Evolutionary conservation across 768 basidiomycete species (phyloP), one percentile per base, ranked within the genome.

Genomic region (Rhodotorula kratochvilovae): DNA sequence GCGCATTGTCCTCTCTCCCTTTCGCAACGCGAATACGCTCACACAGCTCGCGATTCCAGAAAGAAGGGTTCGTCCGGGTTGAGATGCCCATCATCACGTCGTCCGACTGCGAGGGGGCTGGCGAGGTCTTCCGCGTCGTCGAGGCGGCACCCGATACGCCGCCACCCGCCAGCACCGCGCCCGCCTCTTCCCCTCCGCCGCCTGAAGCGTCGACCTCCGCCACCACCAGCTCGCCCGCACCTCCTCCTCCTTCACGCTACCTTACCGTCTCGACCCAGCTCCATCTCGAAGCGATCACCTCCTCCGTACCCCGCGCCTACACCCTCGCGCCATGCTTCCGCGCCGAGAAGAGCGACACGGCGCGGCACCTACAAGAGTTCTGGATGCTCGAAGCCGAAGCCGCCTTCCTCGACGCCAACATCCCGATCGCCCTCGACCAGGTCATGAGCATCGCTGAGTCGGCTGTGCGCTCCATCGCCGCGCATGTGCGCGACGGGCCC

Each of bases 341-440:
- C 25, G 95, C 96, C 31, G 96, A 99, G 79, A 87, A 87, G 11
- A 90, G 89, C 5, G 85, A 88, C 75, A 97, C 95, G 3, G 86
- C 86, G 43, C 84, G 95, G n/a, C 96, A 99, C 79, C 85, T 99
- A 21, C 87, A 91, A 61, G 96, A 99, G 80, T 99, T 99, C 80
- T 97, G 92, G 90, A 99, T 99, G 96, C 86, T 97, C 64, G 96
- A 99, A 81, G 94, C 91, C 0, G 96, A 99, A 79, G 88, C 91
- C 85, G 87, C 87, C 0, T 89, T 87, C 63, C 46, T 78, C n/a
- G 63, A 62, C 31, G 58, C 68, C 0, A 36, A 58, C 43, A 23
- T 45, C 5, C 42, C 57, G 31, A 74, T 76, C 33, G 79, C 79
- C 15, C 79, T 89, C 8, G 81, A 82, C 5, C 83, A 84, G 53